Evolutionary conservation across 805 yeast species (phyloP), one percentile per base, ranked within the genome.

Genomic region (Kazachstania viticola): DNA sequence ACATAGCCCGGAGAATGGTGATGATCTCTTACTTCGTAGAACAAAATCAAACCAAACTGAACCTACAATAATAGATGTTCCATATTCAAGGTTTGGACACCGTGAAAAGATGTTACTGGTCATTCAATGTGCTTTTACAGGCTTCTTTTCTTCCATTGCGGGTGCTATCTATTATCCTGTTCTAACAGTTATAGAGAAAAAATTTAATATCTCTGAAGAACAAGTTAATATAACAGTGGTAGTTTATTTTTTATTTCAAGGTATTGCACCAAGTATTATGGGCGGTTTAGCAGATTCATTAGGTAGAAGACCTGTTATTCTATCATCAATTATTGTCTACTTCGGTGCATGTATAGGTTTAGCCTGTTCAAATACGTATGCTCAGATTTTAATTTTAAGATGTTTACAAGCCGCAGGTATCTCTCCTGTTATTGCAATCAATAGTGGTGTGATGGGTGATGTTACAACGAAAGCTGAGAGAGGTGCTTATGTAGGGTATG

Each of bases 111-210:
- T 48, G 14, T 23, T 62, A 4, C 41, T 75, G 21, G 66, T 62
- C 2, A 38, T 42, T 5, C 55, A 58, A 19, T 64, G 63, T 36
- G 69, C 67, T 2, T 39, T 60, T 4, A 56, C 70, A 2, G 80
- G 82, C 0, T 55, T 73, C 26, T 75, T 79, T 62, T 80, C 93
- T 2, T 62, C 91, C 0, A 60, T 80, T 3, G 73, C 87, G 0
- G 70, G 78, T 41, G 80, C 93, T 0, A 80, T 83, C 9, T 84
- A 80, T 49, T 78, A 80, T 55, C 94, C 94, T 0, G 84, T 84
- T 0, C 55, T 84, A 13, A 71, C 75, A 0, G 61, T 65, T 4
- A 58, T 85, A 7, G 71, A 74, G 30, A 40, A 51, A 0, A 54
- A 71, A 18, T 80, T 84, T 44, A 29, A 64, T 28, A 68, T 77